A percentile compares a stretch with the other conserved stretches of the same genome.
These are phyloP conservation scores for Globisporangium uncinulatum DNA, from an alignment of 352 stramenopile species.

Conservation along the genomic window DNA sequence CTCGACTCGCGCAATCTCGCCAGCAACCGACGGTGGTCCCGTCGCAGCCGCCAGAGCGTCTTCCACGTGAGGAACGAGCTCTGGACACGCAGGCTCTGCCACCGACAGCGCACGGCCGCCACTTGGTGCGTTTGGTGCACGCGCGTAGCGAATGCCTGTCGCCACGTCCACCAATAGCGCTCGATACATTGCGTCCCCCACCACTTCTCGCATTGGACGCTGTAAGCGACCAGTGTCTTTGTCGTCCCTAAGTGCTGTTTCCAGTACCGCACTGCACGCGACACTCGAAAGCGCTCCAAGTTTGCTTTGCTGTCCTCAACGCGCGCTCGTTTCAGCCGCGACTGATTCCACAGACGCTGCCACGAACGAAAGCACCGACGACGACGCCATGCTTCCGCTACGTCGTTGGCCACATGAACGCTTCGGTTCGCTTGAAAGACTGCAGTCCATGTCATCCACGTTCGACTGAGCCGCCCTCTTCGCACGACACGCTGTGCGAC, in stretches of 20 bases:
- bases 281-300: conserved; percentile 3
- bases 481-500: background rate
- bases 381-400: background rate
- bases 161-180: conserved; percentile 20
- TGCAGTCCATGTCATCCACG: conserved; percentile 1
- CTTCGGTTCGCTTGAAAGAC: background rate
- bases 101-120: conserved; percentile 13
- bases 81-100: conserved; percentile 20
- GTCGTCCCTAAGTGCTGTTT: conserved; percentile 4
- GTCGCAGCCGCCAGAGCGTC: conserved; percentile 21
- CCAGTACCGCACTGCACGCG: conserved; percentile 15
- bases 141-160: conserved; percentile 8
- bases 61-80: conserved; percentile 31
- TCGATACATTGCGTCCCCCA: background rate
- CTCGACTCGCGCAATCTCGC: conserved; percentile 7
- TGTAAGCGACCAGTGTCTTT: background rate
- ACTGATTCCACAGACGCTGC: conserved; percentile 10
- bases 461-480: background rate
- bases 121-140: conserved; percentile 15
- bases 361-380: conserved; percentile 12
- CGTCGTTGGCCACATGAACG: background rate
- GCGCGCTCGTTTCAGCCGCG: conserved; percentile 6
- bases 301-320: conserved; percentile 4
- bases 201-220: background rate
- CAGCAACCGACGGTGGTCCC: conserved; percentile 22